A percentile compares a stretch with the other conserved stretches of the same genome.
Conservation (phyloP, 1,284 basidiomycete genomes). For the Trichosporon sp. region DNA sequence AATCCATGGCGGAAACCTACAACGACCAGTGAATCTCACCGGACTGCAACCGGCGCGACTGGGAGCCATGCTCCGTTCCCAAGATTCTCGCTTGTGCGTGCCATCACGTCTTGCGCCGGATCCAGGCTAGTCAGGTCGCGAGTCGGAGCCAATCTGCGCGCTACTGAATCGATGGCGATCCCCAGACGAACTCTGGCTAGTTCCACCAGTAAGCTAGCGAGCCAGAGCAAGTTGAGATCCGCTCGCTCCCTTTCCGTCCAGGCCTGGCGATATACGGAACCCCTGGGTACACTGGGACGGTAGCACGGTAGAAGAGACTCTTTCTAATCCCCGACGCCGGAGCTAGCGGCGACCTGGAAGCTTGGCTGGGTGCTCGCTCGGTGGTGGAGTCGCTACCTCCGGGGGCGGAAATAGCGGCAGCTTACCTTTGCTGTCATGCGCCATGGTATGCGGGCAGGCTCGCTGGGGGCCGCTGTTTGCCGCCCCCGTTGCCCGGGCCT, state of each 20-base stretch:
- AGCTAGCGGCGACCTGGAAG: neutral
- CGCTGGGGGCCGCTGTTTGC: no score
- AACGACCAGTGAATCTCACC: neutral
- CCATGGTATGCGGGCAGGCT: neutral
- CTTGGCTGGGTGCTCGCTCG: no score
- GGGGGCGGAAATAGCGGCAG: slow-evolving; percentile 1
- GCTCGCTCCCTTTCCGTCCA: neutral
- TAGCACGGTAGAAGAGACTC: neutral
- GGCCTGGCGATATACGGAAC: neutral
- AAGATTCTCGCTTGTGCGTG: neutral
- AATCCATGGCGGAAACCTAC: no score
- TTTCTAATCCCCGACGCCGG: neutral
- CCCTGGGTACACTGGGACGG: neutral
- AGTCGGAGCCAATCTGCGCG: no score
- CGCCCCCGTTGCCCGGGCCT: neutral
- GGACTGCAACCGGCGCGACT: neutral
- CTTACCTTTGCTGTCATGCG: no score
- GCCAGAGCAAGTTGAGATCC: neutral
- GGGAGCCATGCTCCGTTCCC: no score
- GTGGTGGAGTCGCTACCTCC: neutral
- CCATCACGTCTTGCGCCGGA: no score
- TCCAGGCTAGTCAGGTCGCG: no score
- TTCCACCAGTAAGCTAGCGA: neutral
- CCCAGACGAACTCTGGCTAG: neutral
- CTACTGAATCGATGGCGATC: neutral